Evolutionary conservation across 306 rosid genomes (phyloP).

Genomic region (Astragalus glycyphyllos): DNA sequence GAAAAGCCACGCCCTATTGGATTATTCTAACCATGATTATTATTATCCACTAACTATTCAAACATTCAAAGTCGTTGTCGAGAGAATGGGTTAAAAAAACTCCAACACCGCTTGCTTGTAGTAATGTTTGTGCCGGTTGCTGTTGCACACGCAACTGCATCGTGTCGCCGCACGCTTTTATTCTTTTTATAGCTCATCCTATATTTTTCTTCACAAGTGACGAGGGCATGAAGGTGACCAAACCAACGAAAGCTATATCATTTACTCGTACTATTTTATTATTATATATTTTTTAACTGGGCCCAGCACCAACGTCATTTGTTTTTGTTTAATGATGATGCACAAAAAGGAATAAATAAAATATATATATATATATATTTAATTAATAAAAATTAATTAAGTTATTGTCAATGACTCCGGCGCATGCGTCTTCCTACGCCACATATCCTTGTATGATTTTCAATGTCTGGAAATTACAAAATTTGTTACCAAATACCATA

Average conservation of each 20-base stretch:
- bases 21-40: slow-evolving; percentile 20
- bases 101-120: too few relatives aligned
- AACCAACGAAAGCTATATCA: slow-evolving; percentile 13
- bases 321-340: neutral
- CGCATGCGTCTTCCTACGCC: slow-evolving; percentile 38
- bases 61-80: slow-evolving; percentile 37
- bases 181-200: too few relatives aligned
- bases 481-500: too few relatives aligned
- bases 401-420: neutral
- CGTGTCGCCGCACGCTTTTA: slow-evolving; percentile 60
- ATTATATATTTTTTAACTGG: neutral
- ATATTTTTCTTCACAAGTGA: too few relatives aligned
- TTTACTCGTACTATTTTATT: neutral
- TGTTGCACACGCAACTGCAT: slow-evolving; percentile 48
- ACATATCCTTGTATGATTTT: slow-evolving; percentile 4
- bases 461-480: too few relatives aligned
- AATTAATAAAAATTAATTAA: neutral
- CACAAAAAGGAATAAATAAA: neutral
- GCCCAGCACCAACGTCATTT: neutral
- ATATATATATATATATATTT: too few relatives aligned
- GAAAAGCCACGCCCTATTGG: neutral
- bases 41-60: slow-evolving; percentile 15
- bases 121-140: neutral
- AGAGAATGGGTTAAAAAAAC: neutral
- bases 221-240: too few relatives aligned